Evolutionary conservation across 805 yeast species (phyloP), one percentile per base, ranked within the genome.

Genomic region (Candida suzukii): DNA sequence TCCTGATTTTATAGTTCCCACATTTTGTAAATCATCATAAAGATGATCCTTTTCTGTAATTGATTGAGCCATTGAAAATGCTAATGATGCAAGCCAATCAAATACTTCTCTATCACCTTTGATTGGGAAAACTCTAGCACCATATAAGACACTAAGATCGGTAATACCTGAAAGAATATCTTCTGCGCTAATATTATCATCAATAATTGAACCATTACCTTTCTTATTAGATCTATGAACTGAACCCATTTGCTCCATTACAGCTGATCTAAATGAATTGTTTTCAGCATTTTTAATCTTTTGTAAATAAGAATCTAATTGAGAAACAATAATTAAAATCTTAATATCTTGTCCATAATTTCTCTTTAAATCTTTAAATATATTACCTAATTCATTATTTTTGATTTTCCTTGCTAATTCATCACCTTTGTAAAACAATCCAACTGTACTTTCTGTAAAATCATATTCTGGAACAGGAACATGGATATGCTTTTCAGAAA

Each of bases 1-100:
- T 0, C 84, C 84, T 6, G 84, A 76, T 51, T 66, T 71, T 11
- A 80, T 69, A 2, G 57, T 62, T 4, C 80, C 80, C 9, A 83
- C 57, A 47, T 75, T 77, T 1, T 82, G 70, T 41, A 77, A 66
- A 30, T 72, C 73, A 43, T 68, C 65, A 52, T 77, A 73, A 46
- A 87, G 58, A 45, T 76, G 71, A 29, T 60, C 59, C 19, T 74
- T 74, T 51, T 81, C 88, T 56, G 76, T 75, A 25, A 77, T 52
- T 12, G 75, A 63, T 14, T 61, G 54, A 0, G 78, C 68, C 7
- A 82, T 67, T 0, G 87, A 68, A 48, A 78, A 73, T 0, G 84
- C 64, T 46, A 80, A 69, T 14, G 80, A 71, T 36, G 66, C 71
- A 14, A 81, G 52, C 78, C 86, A 78, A 4, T 61, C 67, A 1